Conservation (phyloP, 345 rosid genomes). For the Camelina sativa region DNA sequence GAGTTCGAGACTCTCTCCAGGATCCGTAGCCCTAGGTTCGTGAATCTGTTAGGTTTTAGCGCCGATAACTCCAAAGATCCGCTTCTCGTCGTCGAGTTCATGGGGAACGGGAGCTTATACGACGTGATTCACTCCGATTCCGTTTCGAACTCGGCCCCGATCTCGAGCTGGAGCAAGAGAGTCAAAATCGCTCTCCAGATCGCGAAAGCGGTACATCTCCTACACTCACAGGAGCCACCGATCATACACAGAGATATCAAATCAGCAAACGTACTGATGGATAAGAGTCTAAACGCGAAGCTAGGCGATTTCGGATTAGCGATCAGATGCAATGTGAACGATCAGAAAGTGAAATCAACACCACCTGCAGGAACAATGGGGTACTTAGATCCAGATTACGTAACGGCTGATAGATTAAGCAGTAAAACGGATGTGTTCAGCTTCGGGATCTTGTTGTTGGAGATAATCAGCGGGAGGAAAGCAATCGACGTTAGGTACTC, state of each 20-base stretch:
- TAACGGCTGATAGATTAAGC: slow-evolving; percentile 94
- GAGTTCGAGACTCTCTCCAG: slow-evolving; percentile 94
- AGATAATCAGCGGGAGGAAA: slow-evolving; percentile 92
- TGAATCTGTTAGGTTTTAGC: slow-evolving; percentile 85
- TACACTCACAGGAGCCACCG: slow-evolving; percentile 80
- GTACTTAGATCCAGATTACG: slow-evolving; percentile 93
- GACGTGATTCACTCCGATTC: slow-evolving; percentile 81
- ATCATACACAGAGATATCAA: slow-evolving; percentile 92
- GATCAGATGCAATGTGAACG: slow-evolving; percentile 76
- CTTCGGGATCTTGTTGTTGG: slow-evolving; percentile 93
- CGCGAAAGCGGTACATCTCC: slow-evolving; percentile 75
- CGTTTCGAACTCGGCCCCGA: not conserved
- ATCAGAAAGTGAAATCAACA: slow-evolving; percentile 78
- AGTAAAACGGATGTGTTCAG: slow-evolving; percentile 96
- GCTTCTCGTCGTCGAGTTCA: slow-evolving; percentile 85
- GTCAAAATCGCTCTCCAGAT: slow-evolving; percentile 80
- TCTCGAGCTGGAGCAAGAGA: slow-evolving; percentile 79
- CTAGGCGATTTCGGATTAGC: slow-evolving; percentile 97
- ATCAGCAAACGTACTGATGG: slow-evolving; percentile 97
- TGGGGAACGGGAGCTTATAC: slow-evolving; percentile 91
- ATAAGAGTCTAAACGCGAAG: slow-evolving; percentile 83
- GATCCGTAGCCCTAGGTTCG: slow-evolving; percentile 88
- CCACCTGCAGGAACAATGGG: slow-evolving; percentile 99
- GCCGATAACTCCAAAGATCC: slow-evolving; percentile 67
- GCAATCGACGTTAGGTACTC: slow-evolving; percentile 92